These are phyloP conservation scores for Rhodotorula babjevae DNA, from an alignment of 768 basidiomycete species.

Conservation along the genomic window DNA sequence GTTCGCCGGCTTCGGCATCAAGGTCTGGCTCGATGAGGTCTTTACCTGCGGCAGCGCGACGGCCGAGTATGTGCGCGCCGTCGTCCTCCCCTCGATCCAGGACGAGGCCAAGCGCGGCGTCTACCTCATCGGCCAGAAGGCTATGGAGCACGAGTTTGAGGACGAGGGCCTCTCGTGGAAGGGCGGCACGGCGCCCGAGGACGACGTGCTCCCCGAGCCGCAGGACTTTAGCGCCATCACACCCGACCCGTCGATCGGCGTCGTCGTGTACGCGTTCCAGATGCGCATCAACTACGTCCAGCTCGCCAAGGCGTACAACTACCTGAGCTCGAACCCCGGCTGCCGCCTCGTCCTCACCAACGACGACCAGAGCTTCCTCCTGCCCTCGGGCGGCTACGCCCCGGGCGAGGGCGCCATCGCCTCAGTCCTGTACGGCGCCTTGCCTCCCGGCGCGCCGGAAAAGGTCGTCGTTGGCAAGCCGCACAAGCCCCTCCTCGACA, in stretches of 20 bases:
- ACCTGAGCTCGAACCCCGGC: conserved; percentile 58
- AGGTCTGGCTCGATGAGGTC: conserved; percentile 69
- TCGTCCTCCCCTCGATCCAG: conserved; percentile 54
- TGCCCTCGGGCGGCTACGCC: conserved; percentile 61
- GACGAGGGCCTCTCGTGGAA: conserved; percentile 72
- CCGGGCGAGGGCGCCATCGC: conserved; percentile 76
- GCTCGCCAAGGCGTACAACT: conserved; percentile 83
- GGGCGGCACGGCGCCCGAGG: conserved; percentile 82
- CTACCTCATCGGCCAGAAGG: conserved; percentile 88
- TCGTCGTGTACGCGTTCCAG: conserved; percentile 86
- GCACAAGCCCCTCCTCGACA: conserved; percentile 78
- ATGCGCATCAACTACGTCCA: conserved; percentile 91
- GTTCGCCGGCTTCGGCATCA: conserved; percentile 49
- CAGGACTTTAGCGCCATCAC: conserved; percentile 56
- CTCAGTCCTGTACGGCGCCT: conserved; percentile 64
- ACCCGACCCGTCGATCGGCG: conserved; percentile 67
- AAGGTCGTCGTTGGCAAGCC: conserved; percentile 84
- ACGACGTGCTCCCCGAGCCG: conserved; percentile 70
- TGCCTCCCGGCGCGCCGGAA: conserved; percentile 57
- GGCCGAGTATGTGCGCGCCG: conserved; percentile 74
- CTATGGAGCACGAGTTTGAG: conserved; percentile 83
- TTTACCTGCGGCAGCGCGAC: conserved; percentile 86
- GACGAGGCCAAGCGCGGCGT: conserved; percentile 80
- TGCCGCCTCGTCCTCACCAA: conserved; percentile 86
- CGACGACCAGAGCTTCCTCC: conserved; percentile 76